A percentile compares a stretch with the other conserved stretches of the same genome.
Evolutionary conservation across 352 stramenopile genomes (phyloP).

Genomic region (Globisporangium cederbergense): DNA sequence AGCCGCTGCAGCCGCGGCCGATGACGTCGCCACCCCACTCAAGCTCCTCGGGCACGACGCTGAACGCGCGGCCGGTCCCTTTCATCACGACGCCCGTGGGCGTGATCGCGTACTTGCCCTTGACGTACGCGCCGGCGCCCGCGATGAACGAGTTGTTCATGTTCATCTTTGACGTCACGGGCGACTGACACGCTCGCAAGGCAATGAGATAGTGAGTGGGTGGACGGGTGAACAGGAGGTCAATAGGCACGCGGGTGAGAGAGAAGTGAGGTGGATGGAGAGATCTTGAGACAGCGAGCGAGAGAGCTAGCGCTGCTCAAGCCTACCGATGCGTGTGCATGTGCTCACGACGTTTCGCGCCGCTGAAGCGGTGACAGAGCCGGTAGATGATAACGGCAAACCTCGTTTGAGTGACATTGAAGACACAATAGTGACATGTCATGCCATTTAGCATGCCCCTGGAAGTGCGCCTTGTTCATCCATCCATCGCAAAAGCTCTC

Average conservation of each 20-base stretch:
- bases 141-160: conserved; percentile 80
- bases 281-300: neutral
- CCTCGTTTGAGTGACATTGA: neutral
- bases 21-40: conserved; percentile 78
- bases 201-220: neutral
- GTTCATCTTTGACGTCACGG: conserved; percentile 19
- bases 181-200: neutral
- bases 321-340: conserved; percentile 16
- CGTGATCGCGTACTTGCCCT: conserved; percentile 80
- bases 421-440: neutral
- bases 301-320: neutral
- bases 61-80: conserved; percentile 76
- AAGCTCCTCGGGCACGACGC: conserved; percentile 69
- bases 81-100: conserved; percentile 76
- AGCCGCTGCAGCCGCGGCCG: conserved; percentile 66
- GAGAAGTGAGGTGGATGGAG: neutral
- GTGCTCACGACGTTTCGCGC: conserved; percentile 16
- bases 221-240: conserved; percentile 7
- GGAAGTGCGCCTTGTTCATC: neutral
- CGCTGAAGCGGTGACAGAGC: neutral
- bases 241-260: conserved; percentile 9
- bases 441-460: neutral
- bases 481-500: neutral
- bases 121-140: conserved; percentile 68
- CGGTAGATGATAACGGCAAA: conserved; percentile 1